Evolutionary conservation across 2,329 filamentous ascomycete genomes (phyloP).

Genomic region (Fusarium zealandicum): DNA sequence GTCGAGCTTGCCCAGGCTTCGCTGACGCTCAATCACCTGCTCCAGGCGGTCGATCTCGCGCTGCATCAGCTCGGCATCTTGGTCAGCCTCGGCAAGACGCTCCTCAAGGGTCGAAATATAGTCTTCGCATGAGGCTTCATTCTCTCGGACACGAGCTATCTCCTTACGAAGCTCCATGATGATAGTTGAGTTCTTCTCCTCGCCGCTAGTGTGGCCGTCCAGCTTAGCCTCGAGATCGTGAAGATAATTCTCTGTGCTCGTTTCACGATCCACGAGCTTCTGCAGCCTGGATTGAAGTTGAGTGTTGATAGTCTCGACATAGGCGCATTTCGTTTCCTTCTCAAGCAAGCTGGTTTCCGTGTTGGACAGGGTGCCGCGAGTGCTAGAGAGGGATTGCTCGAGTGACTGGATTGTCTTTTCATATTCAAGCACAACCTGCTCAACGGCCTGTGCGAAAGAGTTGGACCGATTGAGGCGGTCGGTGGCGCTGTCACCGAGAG

Average conservation of each 20-base stretch:
- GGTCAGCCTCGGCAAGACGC: constrained; percentile 91
- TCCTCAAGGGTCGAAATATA: constrained; percentile 98
- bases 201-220: constrained; percentile 87
- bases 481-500: constrained; percentile 78
- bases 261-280: constrained; percentile 90
- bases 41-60: constrained; percentile 93
- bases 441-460: constrained; percentile 93
- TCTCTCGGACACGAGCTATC: constrained; percentile 85
- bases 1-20: constrained; percentile 93
- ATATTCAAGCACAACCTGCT: constrained; percentile 95
- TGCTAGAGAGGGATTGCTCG: constrained; percentile 89
- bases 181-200: constrained; percentile 89
- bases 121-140: constrained; percentile 88
- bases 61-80: constrained; percentile 96
- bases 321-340: constrained; percentile 92
- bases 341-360: constrained; percentile 89
- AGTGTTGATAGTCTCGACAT: constrained; percentile 88
- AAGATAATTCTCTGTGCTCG: constrained; percentile 89
- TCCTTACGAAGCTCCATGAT: constrained; percentile 91
- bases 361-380: constrained; percentile 79
- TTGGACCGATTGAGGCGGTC: constrained; percentile 93
- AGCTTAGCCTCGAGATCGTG: constrained; percentile 91
- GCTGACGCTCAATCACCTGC: constrained; percentile 92
- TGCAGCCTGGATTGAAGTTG: constrained; percentile 91
- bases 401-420: constrained; percentile 97